Evolutionary conservation across 176 grass and related monocot species (phyloP), one percentile per base, ranked within the genome.

Genomic region (Secale cereale): DNA sequence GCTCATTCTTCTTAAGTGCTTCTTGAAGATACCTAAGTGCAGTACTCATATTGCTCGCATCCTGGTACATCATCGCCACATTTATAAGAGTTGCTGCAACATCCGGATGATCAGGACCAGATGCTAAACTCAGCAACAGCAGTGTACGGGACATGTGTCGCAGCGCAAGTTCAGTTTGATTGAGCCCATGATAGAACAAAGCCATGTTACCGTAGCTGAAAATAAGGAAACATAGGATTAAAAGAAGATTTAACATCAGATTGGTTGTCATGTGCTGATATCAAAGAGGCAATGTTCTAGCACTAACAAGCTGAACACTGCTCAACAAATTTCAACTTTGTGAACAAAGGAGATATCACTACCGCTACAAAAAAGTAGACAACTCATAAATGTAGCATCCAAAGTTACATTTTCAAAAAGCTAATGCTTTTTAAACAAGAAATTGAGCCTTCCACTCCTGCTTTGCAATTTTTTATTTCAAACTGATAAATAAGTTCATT

Each of bases 201-300:
- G 93, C 97, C 97, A 99, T 99, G 75, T 99, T 99, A 67, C 91
- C 97, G n/a, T 99, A 99, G 87, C 97, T 99, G 84, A 77, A 94
- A 81, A 77, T n/a, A 65, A 54, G 86, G 76, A 70, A 32, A 76
- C 23, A 87, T 23, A 86, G 52, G 19, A 52, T 56, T 37, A 72
- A 27, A 68, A 82, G 63, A 86, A 11, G 4, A 57, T 20, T 20
- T 13, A 20, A 65, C 33, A 48, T 31, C 1, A 28, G 17, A 65
- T 81, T 57, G 33, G 14, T 45, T 25, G 59, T 0, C 3, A 31
- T 32, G 3, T 22, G 8, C 16, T 3, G 20, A 63, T 43, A 77
- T 14, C 27, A 45, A 70, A 73, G 15, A 59, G 41, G 29, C 14
- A 27, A 74, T 74, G 41, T 46, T 48, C 71, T 48, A 46, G 39